Evolutionary conservation across 306 rosid genomes (phyloP).

Genomic region (Dryas octopetala): DNA sequence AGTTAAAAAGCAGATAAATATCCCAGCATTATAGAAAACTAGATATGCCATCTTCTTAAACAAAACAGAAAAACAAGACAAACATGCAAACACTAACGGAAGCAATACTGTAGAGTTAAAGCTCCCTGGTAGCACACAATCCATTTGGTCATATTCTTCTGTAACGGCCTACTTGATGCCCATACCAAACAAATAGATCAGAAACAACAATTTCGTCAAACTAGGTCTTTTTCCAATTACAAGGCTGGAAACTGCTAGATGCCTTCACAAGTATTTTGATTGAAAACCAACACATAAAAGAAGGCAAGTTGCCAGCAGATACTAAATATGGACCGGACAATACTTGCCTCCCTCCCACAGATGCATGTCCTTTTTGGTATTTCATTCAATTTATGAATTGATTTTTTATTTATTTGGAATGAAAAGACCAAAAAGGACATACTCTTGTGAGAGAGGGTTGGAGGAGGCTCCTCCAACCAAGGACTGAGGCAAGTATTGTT

Average conservation of each 20-base stretch:
- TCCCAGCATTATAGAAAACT: not conserved
- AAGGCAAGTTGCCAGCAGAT: not conserved
- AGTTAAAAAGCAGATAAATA: not conserved
- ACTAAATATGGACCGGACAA: not conserved
- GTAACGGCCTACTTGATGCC: not conserved
- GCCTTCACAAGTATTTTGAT: not conserved
- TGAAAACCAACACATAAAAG: conserved; percentile 14
- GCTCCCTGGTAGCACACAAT: not conserved
- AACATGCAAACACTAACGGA: not conserved
- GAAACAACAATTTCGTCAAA: not conserved
- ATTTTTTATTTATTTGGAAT: too few species aligned
- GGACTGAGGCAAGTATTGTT: too few species aligned
- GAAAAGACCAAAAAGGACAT: too few species aligned
- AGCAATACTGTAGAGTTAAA: not conserved
- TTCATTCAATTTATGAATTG: too few species aligned
- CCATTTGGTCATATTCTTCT: not conserved
- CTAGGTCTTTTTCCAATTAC: not conserved
- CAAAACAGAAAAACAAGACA: not conserved
- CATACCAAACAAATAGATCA: not conserved
- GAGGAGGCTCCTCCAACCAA: too few species aligned
- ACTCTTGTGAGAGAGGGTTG: too few species aligned
- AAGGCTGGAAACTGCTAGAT: not conserved
- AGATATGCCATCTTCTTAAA: not conserved
- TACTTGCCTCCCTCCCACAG: too few species aligned
- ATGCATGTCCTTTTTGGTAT: too few species aligned